These are phyloP conservation scores for Entomortierella lignicola DNA, from an alignment of 192 early-diverging fungal species.

Conservation along the genomic window DNA sequence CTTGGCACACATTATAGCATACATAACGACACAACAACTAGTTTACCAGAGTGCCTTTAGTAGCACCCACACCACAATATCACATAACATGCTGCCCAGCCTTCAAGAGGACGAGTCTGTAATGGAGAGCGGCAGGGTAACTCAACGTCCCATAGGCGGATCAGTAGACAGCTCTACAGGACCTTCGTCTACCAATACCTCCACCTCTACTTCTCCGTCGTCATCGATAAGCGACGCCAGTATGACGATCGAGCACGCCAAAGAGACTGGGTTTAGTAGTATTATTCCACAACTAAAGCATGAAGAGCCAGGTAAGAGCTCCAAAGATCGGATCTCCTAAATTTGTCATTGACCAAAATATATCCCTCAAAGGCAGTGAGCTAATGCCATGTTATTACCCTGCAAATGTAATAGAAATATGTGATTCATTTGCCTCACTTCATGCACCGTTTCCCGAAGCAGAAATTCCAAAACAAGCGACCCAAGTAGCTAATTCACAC, in stretches of 20 bases:
- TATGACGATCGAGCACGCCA: slow-evolving; percentile 40
- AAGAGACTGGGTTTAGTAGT: slow-evolving; percentile 36
- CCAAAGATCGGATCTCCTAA: no score
- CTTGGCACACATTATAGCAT: not conserved
- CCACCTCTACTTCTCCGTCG: slow-evolving; percentile 46
- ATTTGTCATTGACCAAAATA: no score
- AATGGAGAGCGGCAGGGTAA: slow-evolving; percentile 22
- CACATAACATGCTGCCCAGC: slow-evolving; percentile 36
- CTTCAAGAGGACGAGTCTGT: slow-evolving; percentile 33
- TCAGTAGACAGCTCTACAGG: slow-evolving; percentile 42
- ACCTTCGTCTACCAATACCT: slow-evolving; percentile 29
- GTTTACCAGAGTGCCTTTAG: not conserved
- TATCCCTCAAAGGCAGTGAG: no score
- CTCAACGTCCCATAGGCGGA: slow-evolving; percentile 12
- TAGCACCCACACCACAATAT: not conserved
- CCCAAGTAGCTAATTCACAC: not conserved
- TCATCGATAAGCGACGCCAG: slow-evolving; percentile 42
- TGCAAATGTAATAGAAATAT: slow-evolving; percentile 30
- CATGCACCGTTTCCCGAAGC: slow-evolving; percentile 19
- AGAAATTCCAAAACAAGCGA: slow-evolving; percentile 3
- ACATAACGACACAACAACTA: not conserved
- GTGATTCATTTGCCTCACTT: slow-evolving; percentile 26
- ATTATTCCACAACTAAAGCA: slow-evolving; percentile 39
- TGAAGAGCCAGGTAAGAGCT: slow-evolving; percentile 43
- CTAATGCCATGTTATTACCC: not conserved